phyloP scores from a whole-genome alignment of 148 eudicot genomes.

The Rhododendron henanense region DNA sequence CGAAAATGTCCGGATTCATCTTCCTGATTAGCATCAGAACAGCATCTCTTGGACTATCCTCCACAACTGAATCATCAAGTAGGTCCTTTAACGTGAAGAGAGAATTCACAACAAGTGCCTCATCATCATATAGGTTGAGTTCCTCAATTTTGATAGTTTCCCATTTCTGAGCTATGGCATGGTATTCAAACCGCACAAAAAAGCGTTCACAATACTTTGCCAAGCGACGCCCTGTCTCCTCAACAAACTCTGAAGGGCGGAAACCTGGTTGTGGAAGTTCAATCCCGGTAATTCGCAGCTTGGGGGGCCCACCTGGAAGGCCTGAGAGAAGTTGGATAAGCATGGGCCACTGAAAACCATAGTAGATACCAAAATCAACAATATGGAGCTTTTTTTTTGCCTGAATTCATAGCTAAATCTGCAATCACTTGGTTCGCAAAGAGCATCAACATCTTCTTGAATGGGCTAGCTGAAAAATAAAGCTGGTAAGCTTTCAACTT shows the following conservation, averaged over 20 bases:
- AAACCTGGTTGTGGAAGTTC: conserved; percentile 40
- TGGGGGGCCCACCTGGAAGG: conserved; percentile 29
- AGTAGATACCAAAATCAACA: conserved; percentile 41
- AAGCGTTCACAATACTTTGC: conserved; percentile 32
- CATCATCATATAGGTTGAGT: no score
- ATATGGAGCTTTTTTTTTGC: conserved; percentile 21
- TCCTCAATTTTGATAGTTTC: conserved; percentile 21
- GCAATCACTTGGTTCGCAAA: conserved; percentile 33
- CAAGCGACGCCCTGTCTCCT: conserved; percentile 42
- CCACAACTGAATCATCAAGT: no score
- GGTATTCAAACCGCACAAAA: conserved; percentile 34
- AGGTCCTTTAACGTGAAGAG: no score
- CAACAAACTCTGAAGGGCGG: conserved; percentile 36
- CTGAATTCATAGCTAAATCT: neutral
- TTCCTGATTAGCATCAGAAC: no score
- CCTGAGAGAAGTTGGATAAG: conserved; percentile 25
- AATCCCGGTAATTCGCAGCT: conserved; percentile 44
- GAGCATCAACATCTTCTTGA: conserved; percentile 28
- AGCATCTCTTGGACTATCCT: no score
- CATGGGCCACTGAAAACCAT: conserved; percentile 49
- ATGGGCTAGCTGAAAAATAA: conserved; percentile 34
- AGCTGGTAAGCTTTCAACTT: conserved; percentile 41
- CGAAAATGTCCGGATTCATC: no score
- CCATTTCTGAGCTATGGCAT: conserved; percentile 24
- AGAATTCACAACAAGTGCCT: no score